These are phyloP conservation scores for Arabidopsis lyrata DNA, from an alignment of 441 rosid species.

Conservation along the genomic window DNA sequence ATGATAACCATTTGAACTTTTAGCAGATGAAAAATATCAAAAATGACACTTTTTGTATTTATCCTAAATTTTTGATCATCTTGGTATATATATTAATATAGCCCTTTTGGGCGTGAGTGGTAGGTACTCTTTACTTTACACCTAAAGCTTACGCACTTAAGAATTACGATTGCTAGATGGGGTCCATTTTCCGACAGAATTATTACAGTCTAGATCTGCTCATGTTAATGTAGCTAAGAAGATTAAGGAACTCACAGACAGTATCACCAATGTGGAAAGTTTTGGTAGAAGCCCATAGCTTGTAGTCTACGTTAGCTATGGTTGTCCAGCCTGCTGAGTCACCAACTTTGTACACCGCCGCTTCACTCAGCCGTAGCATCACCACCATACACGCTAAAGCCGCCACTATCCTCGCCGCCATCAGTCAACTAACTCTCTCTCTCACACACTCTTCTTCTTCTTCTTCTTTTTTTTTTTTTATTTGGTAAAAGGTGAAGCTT, in stretches of 20 bases:
- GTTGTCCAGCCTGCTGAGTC: constrained; percentile 93
- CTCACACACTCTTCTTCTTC: background rate
- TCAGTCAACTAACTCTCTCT: background rate
- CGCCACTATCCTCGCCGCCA: constrained; percentile 23
- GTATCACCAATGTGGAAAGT: constrained; percentile 76
- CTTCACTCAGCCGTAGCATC: constrained; percentile 48
- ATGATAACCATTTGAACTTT: background rate
- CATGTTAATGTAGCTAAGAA: background rate
- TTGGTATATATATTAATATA: no score
- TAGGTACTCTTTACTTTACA: constrained; percentile 35
- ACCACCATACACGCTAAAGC: constrained; percentile 47
- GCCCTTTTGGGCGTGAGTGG: constrained; percentile 26
- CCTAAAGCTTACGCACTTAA: constrained; percentile 19
- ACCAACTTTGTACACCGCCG: constrained; percentile 78
- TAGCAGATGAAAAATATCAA: background rate
- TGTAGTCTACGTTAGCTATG: constrained; percentile 81
- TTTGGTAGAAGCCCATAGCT: constrained; percentile 80
- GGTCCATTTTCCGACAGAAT: constrained; percentile 12
- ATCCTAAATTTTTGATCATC: background rate
- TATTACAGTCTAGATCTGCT: background rate
- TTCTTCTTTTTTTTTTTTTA: no score
- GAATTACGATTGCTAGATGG: constrained; percentile 2
- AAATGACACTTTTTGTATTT: background rate
- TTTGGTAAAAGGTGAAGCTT: no score
- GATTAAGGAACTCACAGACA: constrained; percentile 56